Percentiles rank a stretch among this genome's conserved stretches.
Evolutionary conservation across 495 filamentous ascomycete genomes (phyloP).

Genomic region (Penicillium silybi): DNA sequence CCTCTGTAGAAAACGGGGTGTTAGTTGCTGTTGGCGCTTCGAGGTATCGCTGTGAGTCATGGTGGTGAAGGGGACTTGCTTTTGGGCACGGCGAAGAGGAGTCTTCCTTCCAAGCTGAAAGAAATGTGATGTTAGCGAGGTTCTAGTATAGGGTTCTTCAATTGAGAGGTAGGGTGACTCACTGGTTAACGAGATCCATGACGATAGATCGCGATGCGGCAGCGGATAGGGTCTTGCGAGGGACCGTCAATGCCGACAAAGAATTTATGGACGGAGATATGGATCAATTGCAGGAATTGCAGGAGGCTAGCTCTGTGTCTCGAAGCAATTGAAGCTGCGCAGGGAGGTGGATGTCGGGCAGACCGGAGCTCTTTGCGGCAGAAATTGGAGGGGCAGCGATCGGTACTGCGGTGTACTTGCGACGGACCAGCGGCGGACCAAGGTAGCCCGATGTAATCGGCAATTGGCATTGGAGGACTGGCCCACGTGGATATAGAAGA

Average conservation of each 20-base stretch:
- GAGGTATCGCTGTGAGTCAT: constrained; percentile 19
- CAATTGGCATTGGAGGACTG: neutral
- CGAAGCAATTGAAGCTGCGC: neutral
- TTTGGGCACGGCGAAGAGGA: constrained; percentile 96
- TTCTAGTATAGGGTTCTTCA: neutral
- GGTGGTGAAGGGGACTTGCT: constrained; percentile 54
- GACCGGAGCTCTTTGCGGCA: constrained; percentile 22
- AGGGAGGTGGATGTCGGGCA: neutral
- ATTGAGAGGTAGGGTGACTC: constrained; percentile 39
- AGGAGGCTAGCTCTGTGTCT: neutral
- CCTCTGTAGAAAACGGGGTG: constrained; percentile 56
- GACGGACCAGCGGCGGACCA: neutral
- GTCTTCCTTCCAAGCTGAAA: constrained; percentile 71
- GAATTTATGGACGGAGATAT: neutral
- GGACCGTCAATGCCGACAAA: neutral
- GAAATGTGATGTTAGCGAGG: constrained; percentile 4
- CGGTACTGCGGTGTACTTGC: neutral
- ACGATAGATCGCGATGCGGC: constrained; percentile 26
- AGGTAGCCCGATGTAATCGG: neutral
- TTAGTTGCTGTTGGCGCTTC: constrained; percentile 14
- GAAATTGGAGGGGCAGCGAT: constrained; percentile 30
- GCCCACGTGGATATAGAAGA: neutral
- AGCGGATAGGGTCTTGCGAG: neutral
- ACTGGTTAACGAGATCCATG: constrained; percentile 88
- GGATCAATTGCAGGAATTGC: constrained; percentile 18